Conservation (phyloP, 805 yeast species). For the Tetrapisispora fleetii region DNA sequence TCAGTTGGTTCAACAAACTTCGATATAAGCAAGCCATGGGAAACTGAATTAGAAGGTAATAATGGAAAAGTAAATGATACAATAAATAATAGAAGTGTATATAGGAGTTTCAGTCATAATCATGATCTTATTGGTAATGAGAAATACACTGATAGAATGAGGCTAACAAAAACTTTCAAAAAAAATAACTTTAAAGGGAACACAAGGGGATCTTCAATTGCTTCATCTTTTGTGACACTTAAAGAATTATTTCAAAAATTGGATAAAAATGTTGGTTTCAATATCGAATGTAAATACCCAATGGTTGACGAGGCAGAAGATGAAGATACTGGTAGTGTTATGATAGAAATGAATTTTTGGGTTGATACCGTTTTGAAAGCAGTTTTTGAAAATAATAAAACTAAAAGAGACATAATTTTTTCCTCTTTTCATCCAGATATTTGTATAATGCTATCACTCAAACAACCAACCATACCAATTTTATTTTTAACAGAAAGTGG, state of each 20-base stretch:
- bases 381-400: constrained; percentile 60
- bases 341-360: constrained; percentile 75
- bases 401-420: constrained; percentile 77
- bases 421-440: constrained; percentile 94
- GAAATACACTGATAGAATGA: constrained; percentile 48
- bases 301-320: constrained; percentile 86
- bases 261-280: constrained; percentile 81
- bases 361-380: constrained; percentile 75
- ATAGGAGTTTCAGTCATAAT: neutral
- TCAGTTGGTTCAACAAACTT: constrained; percentile 22
- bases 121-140: neutral
- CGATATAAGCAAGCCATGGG: neutral
- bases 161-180: constrained; percentile 81
- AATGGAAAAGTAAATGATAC: neutral
- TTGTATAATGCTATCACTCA: constrained; percentile 73
- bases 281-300: constrained; percentile 90
- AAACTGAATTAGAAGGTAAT: neutral
- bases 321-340: constrained; percentile 80
- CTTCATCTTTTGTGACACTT: constrained; percentile 83
- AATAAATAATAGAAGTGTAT: neutral
- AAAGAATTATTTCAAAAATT: constrained; percentile 73
- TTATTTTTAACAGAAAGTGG: constrained; percentile 86
- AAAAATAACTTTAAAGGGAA: constrained; percentile 86
- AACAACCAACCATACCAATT: constrained; percentile 90
- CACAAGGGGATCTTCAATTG: constrained; percentile 77